Base-by-base conservation (phyloP, 306 rosid genomes). In the Trifolium repens region DNA sequence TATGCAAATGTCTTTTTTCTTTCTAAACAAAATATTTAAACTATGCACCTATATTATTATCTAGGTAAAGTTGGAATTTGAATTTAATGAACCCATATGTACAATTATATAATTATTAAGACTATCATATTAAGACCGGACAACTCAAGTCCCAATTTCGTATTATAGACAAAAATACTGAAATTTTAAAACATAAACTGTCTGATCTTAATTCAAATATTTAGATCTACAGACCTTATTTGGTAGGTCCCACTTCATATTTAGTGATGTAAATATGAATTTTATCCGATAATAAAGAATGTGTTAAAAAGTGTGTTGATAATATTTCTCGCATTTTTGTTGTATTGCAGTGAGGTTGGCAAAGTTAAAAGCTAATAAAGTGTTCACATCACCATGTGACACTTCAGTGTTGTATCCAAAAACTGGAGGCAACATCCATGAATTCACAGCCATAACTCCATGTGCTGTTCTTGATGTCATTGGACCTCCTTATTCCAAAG, bases 381-480 rank as follows among this genome's bases (percentile, higher is more conserved):
- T 87, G 40, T 91, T 80, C 79, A 81, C 82, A 15, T 81, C 96
- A 9, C 89, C 96, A 2, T 91, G 96, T 68, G 84, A 88, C 13
- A 80, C 96, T 13, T 91, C 93, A 0, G 91, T 93, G 50, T 77
- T 93, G 73, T 93, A 91, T 82, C 98, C 98, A 59, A 89, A 87
- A 9, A 74, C 82, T 0, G 98, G 96, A 44, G 98, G 98, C 12
- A 93, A 93, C 55, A 89, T 93, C 54, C 98, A 93, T 75, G 91
- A 88, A 12, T 93, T 91, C 84, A 89, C 88, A 40, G 96, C 96
- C 79, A 79, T 86, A 73, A 89, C 98, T 1, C 94, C 96, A 12
- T 93, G 96, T 79, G 96, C 90, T 19, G 96, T 93, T n/a, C 90
- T 93, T 52, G 98, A 93, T 72, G 98, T 93, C 50, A 2, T 93